Conservation (phyloP, 805 yeast species). For the Teunomyces funiuensis region DNA sequence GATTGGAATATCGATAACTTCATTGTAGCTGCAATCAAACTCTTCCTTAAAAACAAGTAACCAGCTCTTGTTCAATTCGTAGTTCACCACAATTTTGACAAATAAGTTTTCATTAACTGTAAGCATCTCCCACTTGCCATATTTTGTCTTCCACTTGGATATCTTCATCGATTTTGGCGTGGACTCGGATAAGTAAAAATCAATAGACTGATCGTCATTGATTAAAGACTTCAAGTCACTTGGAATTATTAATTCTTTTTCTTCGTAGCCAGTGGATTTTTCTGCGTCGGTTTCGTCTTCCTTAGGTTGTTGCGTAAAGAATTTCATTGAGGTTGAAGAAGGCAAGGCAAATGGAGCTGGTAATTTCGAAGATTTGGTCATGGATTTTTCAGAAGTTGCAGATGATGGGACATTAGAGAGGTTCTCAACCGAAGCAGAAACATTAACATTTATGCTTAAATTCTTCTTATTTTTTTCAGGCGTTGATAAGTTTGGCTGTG, state of each 20-base stretch:
- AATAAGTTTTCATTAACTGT: conserved; percentile 37
- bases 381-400: conserved; percentile 14
- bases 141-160: conserved; percentile 42
- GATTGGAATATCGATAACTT: conserved; percentile 36
- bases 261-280: conserved; percentile 2
- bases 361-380: conserved; percentile 16
- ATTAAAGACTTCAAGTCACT: conserved; percentile 35
- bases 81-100: conserved; percentile 39
- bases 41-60: conserved; percentile 42
- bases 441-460: conserved; percentile 10
- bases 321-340: conserved; percentile 40
- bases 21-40: conserved; percentile 27
- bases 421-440: neutral
- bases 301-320: conserved; percentile 34
- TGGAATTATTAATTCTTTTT: conserved; percentile 33
- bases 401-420: conserved; percentile 7
- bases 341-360: conserved; percentile 48
- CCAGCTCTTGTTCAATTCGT: conserved; percentile 36
- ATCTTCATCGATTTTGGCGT: conserved; percentile 37
- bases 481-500: conserved; percentile 1
- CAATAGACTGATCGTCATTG: conserved; percentile 38
- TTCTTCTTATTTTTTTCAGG: conserved; percentile 10
- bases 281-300: conserved; percentile 8
- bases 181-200: conserved; percentile 36
- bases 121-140: conserved; percentile 47